These are phyloP conservation scores for Lentinula aciculospora DNA, from an alignment of 768 basidiomycete genomes.

Conservation along the genomic window DNA sequence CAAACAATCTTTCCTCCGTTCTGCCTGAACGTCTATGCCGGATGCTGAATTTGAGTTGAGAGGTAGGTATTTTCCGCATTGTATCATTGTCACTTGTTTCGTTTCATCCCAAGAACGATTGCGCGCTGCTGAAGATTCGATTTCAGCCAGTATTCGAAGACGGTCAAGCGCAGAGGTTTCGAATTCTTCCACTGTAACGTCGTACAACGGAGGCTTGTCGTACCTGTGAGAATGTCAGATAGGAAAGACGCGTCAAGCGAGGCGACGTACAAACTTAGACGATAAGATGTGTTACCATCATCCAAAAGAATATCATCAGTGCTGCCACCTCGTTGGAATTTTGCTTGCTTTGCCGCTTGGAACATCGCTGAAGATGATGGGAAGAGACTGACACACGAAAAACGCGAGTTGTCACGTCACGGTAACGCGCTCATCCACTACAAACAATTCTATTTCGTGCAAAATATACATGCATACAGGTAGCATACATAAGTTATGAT, in stretches of 20 bases:
- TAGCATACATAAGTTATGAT: conserved; percentile 5
- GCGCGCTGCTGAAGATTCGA: conserved; percentile 83
- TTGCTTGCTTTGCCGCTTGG: conserved; percentile 1
- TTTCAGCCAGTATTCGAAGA: conserved; percentile 82
- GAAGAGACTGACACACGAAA: neutral
- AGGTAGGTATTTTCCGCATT: conserved; percentile 74
- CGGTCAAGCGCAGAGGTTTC: conserved; percentile 87
- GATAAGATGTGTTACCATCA: conserved; percentile 48
- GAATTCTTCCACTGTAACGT: conserved; percentile 94
- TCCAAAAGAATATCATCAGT: conserved; percentile 23
- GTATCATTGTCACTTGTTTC: conserved; percentile 50
- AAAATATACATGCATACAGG: neutral
- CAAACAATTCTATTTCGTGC: too few species aligned
- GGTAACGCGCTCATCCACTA: neutral
- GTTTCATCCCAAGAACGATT: conserved; percentile 81
- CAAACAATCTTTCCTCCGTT: conserved; percentile 80
- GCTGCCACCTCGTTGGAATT: neutral
- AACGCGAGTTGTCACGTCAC: neutral
- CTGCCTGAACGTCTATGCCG: conserved; percentile 42
- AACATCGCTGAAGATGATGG: neutral
- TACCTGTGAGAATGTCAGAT: conserved; percentile 49
- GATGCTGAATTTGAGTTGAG: conserved; percentile 53
- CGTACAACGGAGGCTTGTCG: conserved; percentile 75
- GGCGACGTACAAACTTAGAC: conserved; percentile 72
- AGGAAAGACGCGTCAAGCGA: neutral